Percentiles rank a stretch among this genome's conserved stretches.
phyloP scores from a whole-genome alignment of 2,329 filamentous ascomycete genomes.

The Chaetomiaceae sp. region DNA sequence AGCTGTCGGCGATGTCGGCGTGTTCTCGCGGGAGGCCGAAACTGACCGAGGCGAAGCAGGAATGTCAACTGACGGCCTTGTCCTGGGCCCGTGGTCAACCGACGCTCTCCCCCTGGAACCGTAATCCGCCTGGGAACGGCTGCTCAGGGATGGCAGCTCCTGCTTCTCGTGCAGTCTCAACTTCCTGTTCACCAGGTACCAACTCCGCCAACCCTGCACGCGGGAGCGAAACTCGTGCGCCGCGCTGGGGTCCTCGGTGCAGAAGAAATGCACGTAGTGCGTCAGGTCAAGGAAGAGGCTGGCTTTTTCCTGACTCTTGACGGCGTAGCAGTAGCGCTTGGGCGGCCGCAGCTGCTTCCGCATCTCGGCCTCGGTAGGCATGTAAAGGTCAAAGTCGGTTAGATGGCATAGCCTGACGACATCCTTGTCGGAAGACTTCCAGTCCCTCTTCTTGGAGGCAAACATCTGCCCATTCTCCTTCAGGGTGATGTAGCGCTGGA shows the following conservation, averaged over 20 bases:
- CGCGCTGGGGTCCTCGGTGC: conserved; percentile 64
- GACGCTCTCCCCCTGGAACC: conserved; percentile 10
- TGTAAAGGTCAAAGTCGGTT: conserved; percentile 90
- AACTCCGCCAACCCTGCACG: conserved; percentile 81
- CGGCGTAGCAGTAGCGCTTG: conserved; percentile 77
- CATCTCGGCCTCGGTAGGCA: conserved; percentile 63
- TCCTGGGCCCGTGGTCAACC: conserved; percentile 23
- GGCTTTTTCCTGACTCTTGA: conserved; percentile 89
- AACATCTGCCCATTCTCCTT: conserved; percentile 66
- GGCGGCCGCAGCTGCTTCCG: conserved; percentile 73
- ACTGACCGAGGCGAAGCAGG: conserved; percentile 16
- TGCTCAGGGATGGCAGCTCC: conserved; percentile 30
- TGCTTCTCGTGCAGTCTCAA: conserved; percentile 35
- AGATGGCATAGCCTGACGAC: conserved; percentile 71
- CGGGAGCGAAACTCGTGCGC: conserved; percentile 66
- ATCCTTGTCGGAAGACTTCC: conserved; percentile 60
- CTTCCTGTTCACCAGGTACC: conserved; percentile 77
- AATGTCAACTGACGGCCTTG: conserved; percentile 27
- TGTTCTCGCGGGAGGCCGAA: conserved; percentile 10
- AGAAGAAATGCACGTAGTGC: conserved; percentile 91
- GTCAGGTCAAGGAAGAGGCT: conserved; percentile 75
- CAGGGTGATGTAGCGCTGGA: conserved; percentile 75
- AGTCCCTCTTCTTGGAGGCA: conserved; percentile 65
- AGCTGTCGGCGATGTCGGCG: not conserved
- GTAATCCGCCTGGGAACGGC: conserved; percentile 1